Base-by-base conservation (phyloP, 2,329 filamentous ascomycete genomes). In the Ophiostoma australiae region DNA sequence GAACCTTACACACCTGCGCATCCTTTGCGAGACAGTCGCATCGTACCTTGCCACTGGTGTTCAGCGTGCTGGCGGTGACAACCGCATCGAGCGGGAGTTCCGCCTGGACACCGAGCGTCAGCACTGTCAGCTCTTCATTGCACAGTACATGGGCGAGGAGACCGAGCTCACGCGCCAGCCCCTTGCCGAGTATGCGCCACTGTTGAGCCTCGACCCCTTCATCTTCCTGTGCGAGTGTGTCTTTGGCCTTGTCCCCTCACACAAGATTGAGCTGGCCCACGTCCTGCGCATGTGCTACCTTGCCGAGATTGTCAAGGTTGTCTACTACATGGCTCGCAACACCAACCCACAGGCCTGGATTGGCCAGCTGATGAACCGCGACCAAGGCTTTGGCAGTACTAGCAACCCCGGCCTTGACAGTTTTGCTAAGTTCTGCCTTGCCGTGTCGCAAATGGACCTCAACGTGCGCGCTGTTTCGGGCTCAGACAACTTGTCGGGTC, bases 231-330 rank as follows among this genome's bases (percentile, higher is more conserved):
- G 91, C 17, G 91, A 97, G 77, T 90, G 88, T 76, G 88, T 91
- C 0, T 86, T 93, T 69, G 90, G 89, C 70, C 79, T 96, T 23
- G 85, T 87, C 7, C 85, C 90, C 10, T 85, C 89, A 1, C 86
- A 93, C 37, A 83, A 86, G 58, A 85, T 92, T 55, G 91, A 96
- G 70, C 87, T 96, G 61, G 86, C 90, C 58, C 91, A 97, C 78
- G 80, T 98, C 69, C 80, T 98, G 68, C 89, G 91, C 52, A 83
- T 98, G 66, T 97, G 93, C 80, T 97, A 97, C 77, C 85, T 97
- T 70, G 92, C 92, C 2, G 95, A 99, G 80, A 88, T 99, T 71
- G 88, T 96, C 72, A 96, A 97, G 80, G 89, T 93, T 6, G 85
- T 93, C 20, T 84, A 84, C 73, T 83, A 87, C 76, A 83, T 88